phyloP scores from a whole-genome alignment of 176 grass and related monocot species.

The Oryza glumipatula region DNA sequence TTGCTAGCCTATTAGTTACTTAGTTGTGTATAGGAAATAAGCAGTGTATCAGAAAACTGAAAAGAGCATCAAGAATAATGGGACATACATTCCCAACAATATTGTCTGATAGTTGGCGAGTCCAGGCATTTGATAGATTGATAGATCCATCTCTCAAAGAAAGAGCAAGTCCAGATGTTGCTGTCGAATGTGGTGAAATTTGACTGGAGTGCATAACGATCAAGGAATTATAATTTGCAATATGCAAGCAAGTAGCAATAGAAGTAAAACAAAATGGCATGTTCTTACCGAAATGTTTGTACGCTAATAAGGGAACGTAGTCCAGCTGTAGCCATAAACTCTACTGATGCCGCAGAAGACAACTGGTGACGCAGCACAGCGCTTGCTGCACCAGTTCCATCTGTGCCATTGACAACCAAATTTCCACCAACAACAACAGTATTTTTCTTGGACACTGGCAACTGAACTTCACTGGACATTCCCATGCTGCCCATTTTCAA shows the following conservation, averaged over 20 bases:
- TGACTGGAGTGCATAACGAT: conserved; percentile 64
- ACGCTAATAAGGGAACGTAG: conserved; percentile 75
- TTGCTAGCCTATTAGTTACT: background rate
- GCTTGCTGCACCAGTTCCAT: conserved; percentile 76
- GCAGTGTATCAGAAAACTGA: conserved; percentile 12
- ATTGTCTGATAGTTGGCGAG: conserved; percentile 85
- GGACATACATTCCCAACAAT: conserved; percentile 83
- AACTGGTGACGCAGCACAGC: conserved; percentile 64
- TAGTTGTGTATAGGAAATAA: conserved; percentile 1
- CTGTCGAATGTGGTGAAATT: conserved; percentile 86
- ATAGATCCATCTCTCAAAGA: conserved; percentile 92
- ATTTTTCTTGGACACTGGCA: conserved; percentile 87
- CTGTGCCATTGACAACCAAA: conserved; percentile 69
- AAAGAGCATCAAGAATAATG: conserved; percentile 29
- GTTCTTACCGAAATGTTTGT: conserved; percentile 70
- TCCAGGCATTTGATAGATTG: conserved; percentile 93
- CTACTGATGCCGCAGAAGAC: conserved; percentile 74
- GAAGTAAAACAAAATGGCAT: conserved; percentile 1
- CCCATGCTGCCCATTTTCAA: conserved; percentile 76
- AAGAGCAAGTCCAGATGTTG: conserved; percentile 76
- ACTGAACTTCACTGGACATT: conserved; percentile 82
- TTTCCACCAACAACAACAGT: conserved; percentile 70
- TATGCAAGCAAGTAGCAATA: conserved; percentile 22
- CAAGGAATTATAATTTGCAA: conserved; percentile 40
- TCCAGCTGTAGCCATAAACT: conserved; percentile 89